Evolutionary conservation across 176 grass and related monocot genomes (phyloP), one percentile per base, ranked within the genome.

Genomic region (Carex pumila): DNA sequence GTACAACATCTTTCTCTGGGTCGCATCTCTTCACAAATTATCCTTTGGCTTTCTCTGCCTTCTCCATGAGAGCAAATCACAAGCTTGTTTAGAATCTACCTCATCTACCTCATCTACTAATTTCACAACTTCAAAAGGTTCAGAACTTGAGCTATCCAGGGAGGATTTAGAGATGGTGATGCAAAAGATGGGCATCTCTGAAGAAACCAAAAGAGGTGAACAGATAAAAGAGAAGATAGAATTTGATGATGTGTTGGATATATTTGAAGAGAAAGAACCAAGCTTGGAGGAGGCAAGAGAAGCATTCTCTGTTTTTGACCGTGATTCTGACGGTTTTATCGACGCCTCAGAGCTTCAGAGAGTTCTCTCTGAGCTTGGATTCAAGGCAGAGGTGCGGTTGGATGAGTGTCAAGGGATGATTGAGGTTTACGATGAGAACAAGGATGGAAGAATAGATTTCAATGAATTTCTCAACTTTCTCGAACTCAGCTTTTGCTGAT

Each of bases 381-480:
- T 97, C 84, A 29, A 25, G 34, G 31, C 63, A 57, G 91, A 71
- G 47, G 81, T 31, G 8, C 43, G 61, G 1, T 76, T 81, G 0
- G 87, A 54, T 4, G 89, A 91, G 19, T 97, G 91, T 82, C 84
- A 85, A 59, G 71, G 79, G 61, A 97, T 97, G 94, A 97, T 97
- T 81, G 81, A 84, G 13, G 86, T 84, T 34, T 87, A 93, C 61
- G 94, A 97, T 81, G 79, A 56, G 32, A 87, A 93, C 84, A 87
- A 81, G 72, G 94, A 97, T 73, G 91, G 94, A 85, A 88, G 89
- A 68, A 87, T 97, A 41, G 89, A 90, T 74, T 94, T 97, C 88
- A 54, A 6, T 29, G 94, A 97, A 82, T 97, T 97, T 77, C 56
- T 93, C 65, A 87, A 78, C 19, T 86, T 94, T 83, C 89, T 94